These are phyloP conservation scores for Candida adriatica DNA, from an alignment of 805 yeast genomes.

Conservation along the genomic window DNA sequence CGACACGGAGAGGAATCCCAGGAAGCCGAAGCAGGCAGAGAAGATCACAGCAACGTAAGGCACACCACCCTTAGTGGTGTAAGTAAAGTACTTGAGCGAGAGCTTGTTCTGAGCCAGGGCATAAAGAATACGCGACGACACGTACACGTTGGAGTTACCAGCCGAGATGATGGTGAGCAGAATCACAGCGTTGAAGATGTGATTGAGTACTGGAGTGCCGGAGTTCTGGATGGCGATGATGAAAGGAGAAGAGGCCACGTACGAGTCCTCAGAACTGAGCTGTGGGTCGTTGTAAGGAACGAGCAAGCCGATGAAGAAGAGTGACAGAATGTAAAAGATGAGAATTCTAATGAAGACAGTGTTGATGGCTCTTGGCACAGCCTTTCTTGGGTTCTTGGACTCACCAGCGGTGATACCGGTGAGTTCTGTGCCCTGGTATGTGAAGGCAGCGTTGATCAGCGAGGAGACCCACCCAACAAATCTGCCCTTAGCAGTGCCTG, in stretches of 20 bases:
- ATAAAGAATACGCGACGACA: conserved; percentile 61
- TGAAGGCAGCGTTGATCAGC: conserved; percentile 68
- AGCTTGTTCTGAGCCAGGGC: conserved; percentile 54
- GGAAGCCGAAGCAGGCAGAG: conserved; percentile 55
- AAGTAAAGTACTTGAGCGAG: conserved; percentile 47
- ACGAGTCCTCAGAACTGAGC: conserved; percentile 30
- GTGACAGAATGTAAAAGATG: conserved; percentile 56
- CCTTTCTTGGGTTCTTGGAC: conserved; percentile 59
- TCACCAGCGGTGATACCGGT: conserved; percentile 76
- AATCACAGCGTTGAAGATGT: conserved; percentile 67
- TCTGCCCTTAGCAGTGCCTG: conserved; percentile 43
- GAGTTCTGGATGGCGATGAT: conserved; percentile 63
- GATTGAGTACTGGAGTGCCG: conserved; percentile 60
- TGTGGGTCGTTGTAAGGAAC: conserved; percentile 63
- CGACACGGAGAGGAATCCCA: conserved; percentile 54
- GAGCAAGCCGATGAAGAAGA: conserved; percentile 62
- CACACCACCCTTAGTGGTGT: conserved; percentile 51
- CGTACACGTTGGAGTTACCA: conserved; percentile 68
- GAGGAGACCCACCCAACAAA: conserved; percentile 68
- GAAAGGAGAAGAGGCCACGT: conserved; percentile 60
- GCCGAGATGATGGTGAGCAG: conserved; percentile 66
- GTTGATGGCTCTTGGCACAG: conserved; percentile 67
- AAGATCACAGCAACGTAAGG: conserved; percentile 51
- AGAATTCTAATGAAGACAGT: conserved; percentile 62
- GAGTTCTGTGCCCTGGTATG: conserved; percentile 74